Base-by-base conservation (phyloP, 2,329 filamentous ascomycete genomes). In the Coniochaeta prunicola region DNA sequence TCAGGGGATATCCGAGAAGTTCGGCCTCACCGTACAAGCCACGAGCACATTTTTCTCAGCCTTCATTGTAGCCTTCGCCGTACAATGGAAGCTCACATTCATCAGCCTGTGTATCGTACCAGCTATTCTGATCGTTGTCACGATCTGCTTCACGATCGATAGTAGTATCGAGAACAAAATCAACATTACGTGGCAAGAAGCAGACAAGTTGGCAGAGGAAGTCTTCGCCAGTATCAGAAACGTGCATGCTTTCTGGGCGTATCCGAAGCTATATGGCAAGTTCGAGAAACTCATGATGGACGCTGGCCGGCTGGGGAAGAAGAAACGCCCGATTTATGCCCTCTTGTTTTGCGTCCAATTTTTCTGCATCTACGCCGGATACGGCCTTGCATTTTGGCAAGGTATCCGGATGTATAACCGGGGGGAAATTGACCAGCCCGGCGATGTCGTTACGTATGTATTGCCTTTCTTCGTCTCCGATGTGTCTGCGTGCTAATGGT, bases 341-440 rank as follows among this genome's bases (percentile, higher is more conserved):
- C 64, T 78, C 3, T 62, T 80, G 10, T 80, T 78, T 60, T 74
- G 75, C 0, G 67, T 69, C 2, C 75, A 80, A 61, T 80, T 78
- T 65, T 78, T 78, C 59, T 76, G 74, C 59, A 74, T 81, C 21
- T 79, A 77, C 61, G 67, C 74, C 3, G 77, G 76, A 4, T 79
- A 79, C 60, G 77, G 71, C 0, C 68, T 82, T 3, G 77, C 77
- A 0, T 82, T 82, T 59, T 82, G 79, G 78, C 76, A 81, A 59
- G 80, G 79, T 0, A 73, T 80, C 61, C 67, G 70, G 48, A 77
- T 81, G 73, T 77, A 75, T 48, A 63, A 71, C 3, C 65, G 65
- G 0, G 78, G 77, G 1, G 77, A 81, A 62, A 77, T 81, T 26
- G 53, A 64, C 0, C 64, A 76, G n/a, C 69, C 76, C 0, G 79